Conservation (phyloP, 345 rosid genomes). For the Murraya paniculata region DNA sequence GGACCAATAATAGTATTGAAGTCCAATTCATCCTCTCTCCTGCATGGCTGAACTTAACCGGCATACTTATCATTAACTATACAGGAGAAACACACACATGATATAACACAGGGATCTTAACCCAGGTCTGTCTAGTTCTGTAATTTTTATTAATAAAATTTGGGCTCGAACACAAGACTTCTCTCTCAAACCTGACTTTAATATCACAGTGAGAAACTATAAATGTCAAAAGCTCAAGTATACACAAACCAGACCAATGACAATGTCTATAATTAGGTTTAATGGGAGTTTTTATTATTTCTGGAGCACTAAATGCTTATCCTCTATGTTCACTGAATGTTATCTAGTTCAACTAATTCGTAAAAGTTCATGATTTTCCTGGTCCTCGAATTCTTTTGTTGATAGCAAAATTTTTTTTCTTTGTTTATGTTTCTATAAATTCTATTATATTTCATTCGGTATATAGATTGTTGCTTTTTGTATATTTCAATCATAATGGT, state of each 20-base stretch:
- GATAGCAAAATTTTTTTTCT: neutral
- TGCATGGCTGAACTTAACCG: neutral
- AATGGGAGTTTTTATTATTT: neutral
- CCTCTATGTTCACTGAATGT: neutral
- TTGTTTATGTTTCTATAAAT: neutral
- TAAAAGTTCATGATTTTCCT: neutral
- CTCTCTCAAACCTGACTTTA: neutral
- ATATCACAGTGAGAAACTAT: neutral
- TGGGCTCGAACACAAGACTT: neutral
- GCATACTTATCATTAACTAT: neutral
- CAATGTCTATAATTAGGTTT: neutral
- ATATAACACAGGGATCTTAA: neutral
- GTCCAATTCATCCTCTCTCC: neutral
- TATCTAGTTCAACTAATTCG: neutral
- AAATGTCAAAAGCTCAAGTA: neutral
- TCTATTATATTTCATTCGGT: neutral
- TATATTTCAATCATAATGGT: neutral
- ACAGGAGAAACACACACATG: neutral
- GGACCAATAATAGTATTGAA: neutral
- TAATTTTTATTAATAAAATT: neutral
- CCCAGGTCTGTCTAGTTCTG: neutral
- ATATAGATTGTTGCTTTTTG: constrained; percentile 12
- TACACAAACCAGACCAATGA: neutral
- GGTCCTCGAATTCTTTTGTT: neutral
- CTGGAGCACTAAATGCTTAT: constrained; percentile 8